Percentiles rank a stretch among this genome's conserved stretches.
Evolutionary conservation across 345 rosid species (phyloP).

Genomic region (Aquilaria malaccensis): DNA sequence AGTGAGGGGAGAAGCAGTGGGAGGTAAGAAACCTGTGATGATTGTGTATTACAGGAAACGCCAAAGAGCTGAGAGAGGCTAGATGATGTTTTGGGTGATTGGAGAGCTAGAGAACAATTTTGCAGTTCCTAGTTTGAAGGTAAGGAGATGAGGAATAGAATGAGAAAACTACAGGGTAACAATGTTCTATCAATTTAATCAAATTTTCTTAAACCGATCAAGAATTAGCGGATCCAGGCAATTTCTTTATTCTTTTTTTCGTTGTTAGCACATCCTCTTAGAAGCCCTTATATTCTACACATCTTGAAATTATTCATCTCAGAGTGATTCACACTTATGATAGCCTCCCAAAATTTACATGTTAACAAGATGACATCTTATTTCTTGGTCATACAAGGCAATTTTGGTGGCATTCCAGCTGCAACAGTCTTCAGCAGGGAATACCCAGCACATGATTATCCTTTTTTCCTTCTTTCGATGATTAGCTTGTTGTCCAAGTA

Average conservation of each 20-base stretch:
- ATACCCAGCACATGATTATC: too few species aligned
- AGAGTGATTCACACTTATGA: too few species aligned
- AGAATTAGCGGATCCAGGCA: background rate
- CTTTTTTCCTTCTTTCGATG: too few species aligned
- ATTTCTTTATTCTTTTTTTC: background rate
- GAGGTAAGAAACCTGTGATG: slow-evolving; percentile 9
- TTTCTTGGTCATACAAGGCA: too few species aligned
- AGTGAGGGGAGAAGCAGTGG: slow-evolving; percentile 6
- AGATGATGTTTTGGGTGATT: background rate
- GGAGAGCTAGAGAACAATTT: slow-evolving; percentile 3
- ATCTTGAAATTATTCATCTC: background rate
- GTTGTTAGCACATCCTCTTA: background rate
- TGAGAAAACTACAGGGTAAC: background rate
- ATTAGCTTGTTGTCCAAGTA: too few species aligned
- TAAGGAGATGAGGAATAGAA: background rate
- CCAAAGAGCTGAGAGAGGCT: slow-evolving; percentile 1
- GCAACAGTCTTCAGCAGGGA: too few species aligned
- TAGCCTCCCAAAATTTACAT: too few species aligned
- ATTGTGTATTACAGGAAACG: slow-evolving; percentile 18
- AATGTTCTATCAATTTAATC: background rate
- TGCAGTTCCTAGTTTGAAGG: background rate
- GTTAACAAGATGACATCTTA: too few species aligned
- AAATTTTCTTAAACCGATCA: slow-evolving; percentile 5
- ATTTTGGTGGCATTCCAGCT: too few species aligned
- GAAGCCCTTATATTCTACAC: slow-evolving; percentile 3